Evolutionary conservation across 805 yeast genomes (phyloP).

Genomic region (Isabelozyma pseudorhagii): DNA sequence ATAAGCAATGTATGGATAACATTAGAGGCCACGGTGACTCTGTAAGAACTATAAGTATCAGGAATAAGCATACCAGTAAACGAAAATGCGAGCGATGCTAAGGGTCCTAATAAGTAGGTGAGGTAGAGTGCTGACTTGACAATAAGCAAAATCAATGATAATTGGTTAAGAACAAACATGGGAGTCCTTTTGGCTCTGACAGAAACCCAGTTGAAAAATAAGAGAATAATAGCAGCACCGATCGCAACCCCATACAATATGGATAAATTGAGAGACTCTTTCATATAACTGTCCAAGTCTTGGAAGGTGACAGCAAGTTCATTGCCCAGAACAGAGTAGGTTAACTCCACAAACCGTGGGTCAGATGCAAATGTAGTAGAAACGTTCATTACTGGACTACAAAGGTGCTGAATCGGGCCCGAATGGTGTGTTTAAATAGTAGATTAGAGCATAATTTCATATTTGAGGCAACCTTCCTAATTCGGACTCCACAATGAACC

Average conservation of each 20-base stretch:
- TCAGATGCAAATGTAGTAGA: neutral
- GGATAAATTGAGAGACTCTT: slow-evolving; percentile 4
- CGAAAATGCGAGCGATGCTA: slow-evolving; percentile 45
- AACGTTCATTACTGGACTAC: neutral
- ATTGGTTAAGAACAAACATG: slow-evolving; percentile 69
- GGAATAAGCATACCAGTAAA: slow-evolving; percentile 27
- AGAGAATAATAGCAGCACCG: slow-evolving; percentile 12
- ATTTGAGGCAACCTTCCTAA: neutral
- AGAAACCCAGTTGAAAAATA: slow-evolving; percentile 9
- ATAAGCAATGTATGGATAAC: slow-evolving; percentile 60
- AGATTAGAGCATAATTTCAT: neutral
- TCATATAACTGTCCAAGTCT: slow-evolving; percentile 8
- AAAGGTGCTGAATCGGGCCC: neutral
- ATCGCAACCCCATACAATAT: slow-evolving; percentile 14
- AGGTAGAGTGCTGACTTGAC: slow-evolving; percentile 62
- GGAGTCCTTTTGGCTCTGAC: slow-evolving; percentile 55
- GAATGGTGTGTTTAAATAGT: neutral
- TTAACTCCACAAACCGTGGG: slow-evolving; percentile 6
- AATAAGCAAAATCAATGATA: slow-evolving; percentile 52
- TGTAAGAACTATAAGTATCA: slow-evolving; percentile 31
- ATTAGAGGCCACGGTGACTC: slow-evolving; percentile 58
- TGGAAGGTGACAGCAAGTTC: slow-evolving; percentile 8
- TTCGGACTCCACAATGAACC: neutral
- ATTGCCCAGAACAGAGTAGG: slow-evolving; percentile 7
- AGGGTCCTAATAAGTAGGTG: slow-evolving; percentile 51